These are phyloP conservation scores for Ustilago esculenta DNA, from an alignment of 1,284 basidiomycete species.

Conservation along the genomic window DNA sequence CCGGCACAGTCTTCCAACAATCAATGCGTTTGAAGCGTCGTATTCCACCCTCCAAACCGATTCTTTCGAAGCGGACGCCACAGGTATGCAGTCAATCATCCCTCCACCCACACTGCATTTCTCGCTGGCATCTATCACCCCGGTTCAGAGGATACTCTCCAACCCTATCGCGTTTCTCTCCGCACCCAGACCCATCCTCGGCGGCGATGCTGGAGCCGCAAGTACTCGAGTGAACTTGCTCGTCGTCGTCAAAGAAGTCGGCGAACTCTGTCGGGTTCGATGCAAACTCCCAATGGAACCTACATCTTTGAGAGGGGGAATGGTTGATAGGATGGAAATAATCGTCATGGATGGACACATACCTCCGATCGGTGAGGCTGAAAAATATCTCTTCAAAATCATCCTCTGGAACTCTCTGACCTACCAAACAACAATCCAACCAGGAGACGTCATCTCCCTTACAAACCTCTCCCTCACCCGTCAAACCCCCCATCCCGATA, in stretches of 20 bases:
- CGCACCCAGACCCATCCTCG: background rate
- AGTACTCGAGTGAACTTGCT: conserved; percentile 16
- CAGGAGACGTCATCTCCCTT: conserved; percentile 27
- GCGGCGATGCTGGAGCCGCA: background rate
- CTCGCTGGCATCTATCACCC: conserved; percentile 10
- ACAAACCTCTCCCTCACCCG: conserved; percentile 19
- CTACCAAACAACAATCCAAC: background rate
- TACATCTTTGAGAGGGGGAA: conserved; percentile 3
- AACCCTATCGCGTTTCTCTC: conserved; percentile 14
- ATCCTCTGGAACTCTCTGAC: conserved; percentile 27
- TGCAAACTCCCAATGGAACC: conserved; percentile 1
- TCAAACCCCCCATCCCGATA: background rate
- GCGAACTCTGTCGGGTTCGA: conserved; percentile 10
- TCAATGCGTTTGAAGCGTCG: conserved; percentile 12
- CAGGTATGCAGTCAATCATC: conserved; percentile 23
- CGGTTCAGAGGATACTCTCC: conserved; percentile 19
- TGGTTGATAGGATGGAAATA: conserved; percentile 10
- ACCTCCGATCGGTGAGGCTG: background rate
- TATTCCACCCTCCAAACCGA: background rate
- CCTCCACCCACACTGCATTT: conserved; percentile 40
- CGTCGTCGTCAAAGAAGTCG: conserved; percentile 29
- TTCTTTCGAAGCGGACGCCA: no score
- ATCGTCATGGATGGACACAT: conserved; percentile 32
- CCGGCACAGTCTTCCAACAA: conserved; percentile 1
- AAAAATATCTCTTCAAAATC: conserved; percentile 20